Percentiles rank a stretch among this genome's conserved stretches.
phyloP scores from a whole-genome alignment of 495 filamentous ascomycete species.

The Aspergillus indologenus region DNA sequence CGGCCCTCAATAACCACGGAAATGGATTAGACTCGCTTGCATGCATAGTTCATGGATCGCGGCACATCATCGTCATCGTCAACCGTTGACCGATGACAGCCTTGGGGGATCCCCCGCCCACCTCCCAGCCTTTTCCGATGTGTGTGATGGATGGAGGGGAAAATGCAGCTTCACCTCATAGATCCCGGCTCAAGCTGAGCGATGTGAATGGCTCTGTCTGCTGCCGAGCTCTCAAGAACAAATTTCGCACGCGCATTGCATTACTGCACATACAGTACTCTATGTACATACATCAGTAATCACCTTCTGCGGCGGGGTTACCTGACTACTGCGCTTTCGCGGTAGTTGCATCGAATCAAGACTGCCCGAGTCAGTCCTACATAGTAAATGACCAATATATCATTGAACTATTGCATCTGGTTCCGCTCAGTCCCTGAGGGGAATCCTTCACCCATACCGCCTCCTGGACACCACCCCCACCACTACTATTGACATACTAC shows the following conservation, averaged over 20 bases:
- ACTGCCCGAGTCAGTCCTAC: background rate
- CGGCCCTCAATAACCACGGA: too few species aligned
- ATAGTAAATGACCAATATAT: background rate
- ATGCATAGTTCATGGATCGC: background rate
- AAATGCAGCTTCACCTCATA: constrained; percentile 3
- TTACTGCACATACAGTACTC: background rate
- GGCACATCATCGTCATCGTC: background rate
- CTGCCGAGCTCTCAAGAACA: constrained; percentile 2
- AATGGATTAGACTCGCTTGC: background rate
- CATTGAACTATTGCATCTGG: background rate
- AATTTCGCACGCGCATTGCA: constrained; percentile 5
- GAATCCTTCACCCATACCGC: background rate
- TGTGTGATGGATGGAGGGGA: background rate
- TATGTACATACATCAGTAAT: background rate
- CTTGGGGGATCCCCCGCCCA: background rate
- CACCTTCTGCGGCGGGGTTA: background rate
- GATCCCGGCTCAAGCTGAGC: background rate
- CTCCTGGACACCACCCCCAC: background rate
- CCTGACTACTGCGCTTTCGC: background rate
- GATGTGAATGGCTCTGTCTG: background rate
- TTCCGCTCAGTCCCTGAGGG: constrained; percentile 3
- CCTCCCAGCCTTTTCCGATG: background rate
- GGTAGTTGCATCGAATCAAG: background rate
- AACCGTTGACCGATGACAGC: background rate
- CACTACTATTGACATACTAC: background rate